Conservation (phyloP, 2,329 filamentous ascomycete genomes). For the Coccinonectria pachysandricola region DNA sequence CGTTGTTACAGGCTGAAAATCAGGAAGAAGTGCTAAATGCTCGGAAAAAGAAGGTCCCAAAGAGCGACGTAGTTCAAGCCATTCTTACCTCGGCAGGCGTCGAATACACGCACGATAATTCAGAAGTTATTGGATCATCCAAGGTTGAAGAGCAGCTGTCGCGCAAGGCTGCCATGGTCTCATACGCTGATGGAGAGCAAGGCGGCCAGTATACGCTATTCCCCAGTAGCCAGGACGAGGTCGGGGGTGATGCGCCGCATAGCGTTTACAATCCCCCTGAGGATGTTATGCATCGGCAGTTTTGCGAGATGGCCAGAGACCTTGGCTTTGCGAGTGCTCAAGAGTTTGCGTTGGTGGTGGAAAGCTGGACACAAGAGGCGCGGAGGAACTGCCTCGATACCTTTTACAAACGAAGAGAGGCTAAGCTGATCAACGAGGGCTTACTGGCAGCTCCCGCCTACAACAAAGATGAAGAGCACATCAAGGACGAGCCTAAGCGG, state of each 20-base stretch:
- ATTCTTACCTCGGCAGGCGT: slow-evolving; percentile 84
- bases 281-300: slow-evolving; percentile 68
- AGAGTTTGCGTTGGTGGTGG: slow-evolving; percentile 83
- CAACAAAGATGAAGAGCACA: slow-evolving; percentile 5
- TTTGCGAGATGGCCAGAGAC: slow-evolving; percentile 77
- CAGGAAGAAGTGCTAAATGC: slow-evolving; percentile 27
- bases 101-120: slow-evolving; percentile 93
- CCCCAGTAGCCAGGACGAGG: slow-evolving; percentile 33
- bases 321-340: slow-evolving; percentile 68
- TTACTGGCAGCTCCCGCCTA: slow-evolving; percentile 5
- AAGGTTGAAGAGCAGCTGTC: slow-evolving; percentile 82
- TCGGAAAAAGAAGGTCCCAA: slow-evolving; percentile 29
- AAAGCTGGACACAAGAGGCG: slow-evolving; percentile 80
- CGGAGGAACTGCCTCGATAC: slow-evolving; percentile 65
- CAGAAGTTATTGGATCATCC: slow-evolving; percentile 86
- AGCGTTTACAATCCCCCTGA: slow-evolving; percentile 59
- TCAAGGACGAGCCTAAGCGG: slow-evolving; percentile 8
- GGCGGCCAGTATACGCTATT: slow-evolving; percentile 49
- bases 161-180: slow-evolving; percentile 57
- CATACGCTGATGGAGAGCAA: slow-evolving; percentile 31
- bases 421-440: slow-evolving; percentile 30
- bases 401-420: slow-evolving; percentile 65
- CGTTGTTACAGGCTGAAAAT: slow-evolving; percentile 35
- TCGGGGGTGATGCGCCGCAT: slow-evolving; percentile 22
- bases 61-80: slow-evolving; percentile 71